Percentiles rank a stretch among this genome's conserved stretches.
Evolutionary conservation across 2,329 filamentous ascomycete species (phyloP).

Genomic region (Metarhizium album): DNA sequence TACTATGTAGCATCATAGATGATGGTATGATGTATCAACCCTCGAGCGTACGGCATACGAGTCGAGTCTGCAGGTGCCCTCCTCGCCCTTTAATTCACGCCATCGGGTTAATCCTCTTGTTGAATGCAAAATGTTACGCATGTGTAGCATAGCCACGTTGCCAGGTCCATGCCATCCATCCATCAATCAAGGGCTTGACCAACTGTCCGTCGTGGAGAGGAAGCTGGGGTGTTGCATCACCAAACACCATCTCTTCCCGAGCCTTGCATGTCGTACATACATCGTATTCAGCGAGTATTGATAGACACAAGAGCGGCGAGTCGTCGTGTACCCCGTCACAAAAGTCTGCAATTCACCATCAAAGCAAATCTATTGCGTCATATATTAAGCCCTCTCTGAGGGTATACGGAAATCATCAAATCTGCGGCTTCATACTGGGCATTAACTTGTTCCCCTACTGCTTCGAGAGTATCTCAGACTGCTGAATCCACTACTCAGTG

Average conservation of each 20-base stretch:
- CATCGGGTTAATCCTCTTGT: neutral
- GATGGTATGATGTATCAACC: neutral
- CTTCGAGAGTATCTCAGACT: neutral
- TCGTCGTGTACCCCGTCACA: neutral
- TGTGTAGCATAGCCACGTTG: neutral
- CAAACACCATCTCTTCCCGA: neutral
- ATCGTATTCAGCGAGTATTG: neutral
- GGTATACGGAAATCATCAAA: neutral
- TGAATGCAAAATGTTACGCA: neutral
- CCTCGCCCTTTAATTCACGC: neutral
- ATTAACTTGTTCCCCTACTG: neutral
- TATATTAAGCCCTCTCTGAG: neutral
- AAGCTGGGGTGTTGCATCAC: neutral
- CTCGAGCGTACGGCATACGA: neutral
- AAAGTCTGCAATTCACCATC: neutral
- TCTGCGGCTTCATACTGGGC: too few species aligned
- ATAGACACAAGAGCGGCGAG: neutral
- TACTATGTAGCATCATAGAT: too few species aligned
- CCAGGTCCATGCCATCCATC: too few species aligned
- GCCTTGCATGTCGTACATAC: neutral
- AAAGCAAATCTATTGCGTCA: neutral
- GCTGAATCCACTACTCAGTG: constrained; percentile 5
- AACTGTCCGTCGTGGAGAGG: neutral
- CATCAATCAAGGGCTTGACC: too few species aligned
- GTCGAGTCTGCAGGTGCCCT: neutral